Evolutionary conservation across 2,329 filamentous ascomycete species (phyloP).

Genomic region (Pestalotiopsis sp.): DNA sequence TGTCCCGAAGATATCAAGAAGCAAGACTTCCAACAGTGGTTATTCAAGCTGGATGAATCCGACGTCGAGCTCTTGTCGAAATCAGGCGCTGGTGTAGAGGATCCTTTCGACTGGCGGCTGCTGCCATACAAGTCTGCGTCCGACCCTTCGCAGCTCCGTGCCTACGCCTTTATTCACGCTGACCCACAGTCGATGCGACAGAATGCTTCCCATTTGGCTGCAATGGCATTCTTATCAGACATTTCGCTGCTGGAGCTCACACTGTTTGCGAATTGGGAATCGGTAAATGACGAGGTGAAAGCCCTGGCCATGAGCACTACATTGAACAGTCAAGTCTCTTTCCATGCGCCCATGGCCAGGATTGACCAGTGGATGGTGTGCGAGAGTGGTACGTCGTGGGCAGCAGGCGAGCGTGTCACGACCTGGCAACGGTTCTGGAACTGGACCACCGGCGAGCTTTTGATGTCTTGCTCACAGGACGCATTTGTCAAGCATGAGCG

Average conservation of each 20-base stretch:
- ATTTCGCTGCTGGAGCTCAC: constrained; percentile 3
- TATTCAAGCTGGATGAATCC: neutral
- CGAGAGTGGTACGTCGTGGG: constrained; percentile 1
- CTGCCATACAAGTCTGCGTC: neutral
- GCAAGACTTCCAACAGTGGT: neutral
- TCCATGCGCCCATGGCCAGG: neutral
- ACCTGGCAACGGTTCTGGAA: neutral
- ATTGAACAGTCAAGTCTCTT: neutral
- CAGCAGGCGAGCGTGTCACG: neutral
- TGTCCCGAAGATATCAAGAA: neutral
- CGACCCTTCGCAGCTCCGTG: neutral
- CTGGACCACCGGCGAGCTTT: neutral
- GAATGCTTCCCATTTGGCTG: neutral
- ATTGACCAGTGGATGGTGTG: constrained; percentile 8
- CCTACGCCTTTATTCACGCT: neutral
- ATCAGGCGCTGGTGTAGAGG: neutral
- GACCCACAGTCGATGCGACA: neutral
- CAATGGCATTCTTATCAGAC: neutral
- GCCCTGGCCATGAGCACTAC: neutral
- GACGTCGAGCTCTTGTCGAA: neutral
- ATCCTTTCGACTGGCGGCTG: constrained; percentile 7
- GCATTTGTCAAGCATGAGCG: neutral
- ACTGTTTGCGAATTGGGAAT: neutral
- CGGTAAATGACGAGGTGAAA: neutral
- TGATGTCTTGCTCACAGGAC: constrained; percentile 6